These are phyloP conservation scores for Byssothecium circinans DNA, from an alignment of 2,329 filamentous ascomycete species.

Conservation along the genomic window DNA sequence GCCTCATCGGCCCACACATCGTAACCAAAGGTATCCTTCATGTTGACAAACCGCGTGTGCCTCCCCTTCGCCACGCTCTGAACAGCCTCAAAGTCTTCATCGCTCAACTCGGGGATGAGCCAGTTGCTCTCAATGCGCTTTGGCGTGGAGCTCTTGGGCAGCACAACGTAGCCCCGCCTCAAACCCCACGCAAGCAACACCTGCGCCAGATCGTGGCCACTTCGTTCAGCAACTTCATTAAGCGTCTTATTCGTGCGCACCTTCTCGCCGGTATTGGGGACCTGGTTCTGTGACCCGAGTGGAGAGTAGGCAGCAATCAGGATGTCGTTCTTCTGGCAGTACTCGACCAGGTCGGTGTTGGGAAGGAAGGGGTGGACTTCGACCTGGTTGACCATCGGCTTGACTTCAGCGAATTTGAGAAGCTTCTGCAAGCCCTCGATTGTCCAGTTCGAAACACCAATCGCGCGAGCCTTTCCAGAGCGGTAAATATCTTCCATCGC, in stretches of 20 bases:
- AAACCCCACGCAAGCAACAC: slow-evolving; percentile 82
- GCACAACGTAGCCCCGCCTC: slow-evolving; percentile 63
- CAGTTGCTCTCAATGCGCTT: slow-evolving; percentile 61
- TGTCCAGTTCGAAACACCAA: slow-evolving; percentile 75
- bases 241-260: slow-evolving; percentile 69
- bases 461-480: slow-evolving; percentile 64
- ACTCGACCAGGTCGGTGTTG: slow-evolving; percentile 61
- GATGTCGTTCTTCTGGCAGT: slow-evolving; percentile 62
- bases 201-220: slow-evolving; percentile 76
- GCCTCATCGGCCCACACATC: slow-evolving; percentile 58
- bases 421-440: slow-evolving; percentile 68
- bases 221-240: slow-evolving; percentile 68
- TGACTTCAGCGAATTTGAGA: slow-evolving; percentile 64
- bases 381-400: slow-evolving; percentile 73
- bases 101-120: slow-evolving; percentile 59
- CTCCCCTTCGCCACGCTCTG: slow-evolving; percentile 66
- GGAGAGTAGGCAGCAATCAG: slow-evolving; percentile 68
- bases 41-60: slow-evolving; percentile 74
- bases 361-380: slow-evolving; percentile 76
- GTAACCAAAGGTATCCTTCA: slow-evolving; percentile 79
- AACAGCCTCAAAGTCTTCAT: slow-evolving; percentile 60
- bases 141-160: slow-evolving; percentile 48
- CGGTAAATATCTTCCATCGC: slow-evolving; percentile 65
- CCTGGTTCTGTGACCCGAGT: slow-evolving; percentile 69
- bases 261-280: slow-evolving; percentile 68